phyloP scores from a whole-genome alignment of 1,284 basidiomycete species.

The Ceratobasidium theobromae region DNA sequence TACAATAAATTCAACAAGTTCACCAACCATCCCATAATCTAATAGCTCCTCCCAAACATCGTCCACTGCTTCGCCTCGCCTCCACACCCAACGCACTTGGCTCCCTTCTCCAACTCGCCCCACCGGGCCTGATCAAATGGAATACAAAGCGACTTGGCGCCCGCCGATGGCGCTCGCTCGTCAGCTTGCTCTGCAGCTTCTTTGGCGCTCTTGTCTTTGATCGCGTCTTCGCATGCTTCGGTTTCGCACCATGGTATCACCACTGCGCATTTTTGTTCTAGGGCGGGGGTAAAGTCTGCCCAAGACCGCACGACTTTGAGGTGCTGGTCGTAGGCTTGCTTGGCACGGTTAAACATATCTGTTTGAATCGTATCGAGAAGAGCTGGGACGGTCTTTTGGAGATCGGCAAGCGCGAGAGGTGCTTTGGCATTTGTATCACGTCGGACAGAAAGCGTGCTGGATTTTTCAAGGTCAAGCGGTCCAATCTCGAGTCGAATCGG shows the following conservation, averaged over 20 bases:
- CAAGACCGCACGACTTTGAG: constrained; percentile 79
- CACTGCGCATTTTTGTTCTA: constrained; percentile 87
- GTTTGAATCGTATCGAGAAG: constrained; percentile 86
- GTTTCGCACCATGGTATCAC: constrained; percentile 97
- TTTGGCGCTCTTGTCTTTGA: constrained; percentile 88
- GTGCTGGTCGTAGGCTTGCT: constrained; percentile 71
- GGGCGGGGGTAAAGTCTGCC: constrained; percentile 87
- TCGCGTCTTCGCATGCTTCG: constrained; percentile 94
- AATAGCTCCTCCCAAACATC: constrained; percentile 85
- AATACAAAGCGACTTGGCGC: constrained; percentile 96
- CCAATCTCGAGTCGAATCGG: constrained; percentile 97
- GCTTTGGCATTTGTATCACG: constrained; percentile 84
- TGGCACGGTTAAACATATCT: constrained; percentile 86
- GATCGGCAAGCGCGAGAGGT: constrained; percentile 67
- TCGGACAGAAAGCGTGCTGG: constrained; percentile 82
- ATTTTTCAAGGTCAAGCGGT: constrained; percentile 86
- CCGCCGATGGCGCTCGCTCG: constrained; percentile 94
- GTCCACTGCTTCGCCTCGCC: constrained; percentile 89
- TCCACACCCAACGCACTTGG: constrained; percentile 84
- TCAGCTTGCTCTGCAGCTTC: constrained; percentile 73
- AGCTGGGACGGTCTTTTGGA: constrained; percentile 59
- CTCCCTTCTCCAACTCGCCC: constrained; percentile 72
- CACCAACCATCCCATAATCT: not conserved
- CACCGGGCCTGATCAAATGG: constrained; percentile 91
- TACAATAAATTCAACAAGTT: no score